These are phyloP conservation scores for Phaffia australis DNA, from an alignment of 768 basidiomycete species.

Conservation along the genomic window DNA sequence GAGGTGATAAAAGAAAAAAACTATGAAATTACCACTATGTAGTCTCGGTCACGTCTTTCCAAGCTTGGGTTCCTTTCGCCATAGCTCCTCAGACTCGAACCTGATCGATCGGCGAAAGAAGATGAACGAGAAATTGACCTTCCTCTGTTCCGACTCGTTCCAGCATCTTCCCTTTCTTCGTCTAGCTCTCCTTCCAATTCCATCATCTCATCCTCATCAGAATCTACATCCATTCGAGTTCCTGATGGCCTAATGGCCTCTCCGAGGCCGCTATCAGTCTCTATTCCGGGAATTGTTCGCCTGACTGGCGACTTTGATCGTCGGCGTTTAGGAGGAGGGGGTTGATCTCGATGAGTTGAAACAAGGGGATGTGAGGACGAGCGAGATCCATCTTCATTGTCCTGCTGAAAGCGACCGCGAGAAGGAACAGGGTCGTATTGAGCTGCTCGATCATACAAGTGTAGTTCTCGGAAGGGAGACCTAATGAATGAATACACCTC, in stretches of 20 bases:
- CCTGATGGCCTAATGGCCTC: too few relatives aligned
- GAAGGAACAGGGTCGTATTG: slow-evolving; percentile 20
- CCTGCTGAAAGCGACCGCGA: not conserved
- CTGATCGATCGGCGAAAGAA: not conserved
- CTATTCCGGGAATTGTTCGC: too few relatives aligned
- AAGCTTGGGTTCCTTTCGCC: not conserved
- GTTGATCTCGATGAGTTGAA: not conserved
- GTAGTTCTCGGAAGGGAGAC: slow-evolving; percentile 76
- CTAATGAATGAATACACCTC: slow-evolving; percentile 82
- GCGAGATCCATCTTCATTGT: not conserved
- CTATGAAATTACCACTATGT: not conserved
- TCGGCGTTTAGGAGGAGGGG: not conserved
- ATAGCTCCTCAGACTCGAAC: not conserved
- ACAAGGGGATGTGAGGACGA: not conserved
- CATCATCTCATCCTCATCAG: not conserved
- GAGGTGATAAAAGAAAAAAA: not conserved
- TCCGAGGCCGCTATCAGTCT: too few relatives aligned
- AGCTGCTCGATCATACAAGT: slow-evolving; percentile 62
- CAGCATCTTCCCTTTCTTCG: not conserved
- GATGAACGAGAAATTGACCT: not conserved
- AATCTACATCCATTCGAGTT: too few relatives aligned
- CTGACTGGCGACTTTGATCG: not conserved
- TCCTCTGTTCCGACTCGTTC: not conserved
- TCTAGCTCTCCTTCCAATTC: not conserved
- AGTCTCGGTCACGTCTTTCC: not conserved